Evolutionary conservation across 768 basidiomycete species (phyloP).

Genomic region (Lactifluus rugatus): DNA sequence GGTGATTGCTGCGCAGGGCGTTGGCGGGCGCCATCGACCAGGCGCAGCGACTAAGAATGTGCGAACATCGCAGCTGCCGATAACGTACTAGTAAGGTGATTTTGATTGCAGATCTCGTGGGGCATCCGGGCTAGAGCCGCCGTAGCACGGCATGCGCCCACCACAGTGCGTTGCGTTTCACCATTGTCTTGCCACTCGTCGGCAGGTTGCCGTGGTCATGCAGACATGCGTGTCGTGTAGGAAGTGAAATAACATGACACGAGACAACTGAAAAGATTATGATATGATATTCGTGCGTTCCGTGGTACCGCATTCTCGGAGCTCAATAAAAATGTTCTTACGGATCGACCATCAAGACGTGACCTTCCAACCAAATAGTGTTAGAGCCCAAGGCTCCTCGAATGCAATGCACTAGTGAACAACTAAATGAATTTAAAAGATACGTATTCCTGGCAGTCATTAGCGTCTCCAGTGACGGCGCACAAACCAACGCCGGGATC

Average conservation of each 20-base stretch:
- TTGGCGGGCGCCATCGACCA: background rate
- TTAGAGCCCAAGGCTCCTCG: background rate
- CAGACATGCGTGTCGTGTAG: background rate
- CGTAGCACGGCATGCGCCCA: background rate
- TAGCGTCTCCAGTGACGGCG: background rate
- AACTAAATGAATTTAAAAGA: background rate
- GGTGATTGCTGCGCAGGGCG: background rate
- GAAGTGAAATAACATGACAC: background rate
- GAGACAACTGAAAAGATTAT: background rate
- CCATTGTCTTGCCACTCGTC: background rate
- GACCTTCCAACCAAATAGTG: background rate
- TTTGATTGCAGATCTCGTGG: background rate
- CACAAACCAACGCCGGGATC: background rate
- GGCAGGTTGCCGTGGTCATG: conserved; percentile 5
- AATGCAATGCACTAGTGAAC: background rate
- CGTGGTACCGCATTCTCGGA: background rate
- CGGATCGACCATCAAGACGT: background rate
- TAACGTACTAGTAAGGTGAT: background rate
- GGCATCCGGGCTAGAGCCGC: background rate
- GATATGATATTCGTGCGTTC: background rate
- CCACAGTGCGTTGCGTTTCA: background rate
- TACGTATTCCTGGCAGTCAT: background rate
- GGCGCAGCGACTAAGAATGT: background rate
- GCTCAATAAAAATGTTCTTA: background rate
- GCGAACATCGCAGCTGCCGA: conserved; percentile 1